A percentile compares a stretch with the other conserved stretches of the same genome.
phyloP scores from a whole-genome alignment of 768 basidiomycete genomes.

The Leccinum barrowsii region DNA sequence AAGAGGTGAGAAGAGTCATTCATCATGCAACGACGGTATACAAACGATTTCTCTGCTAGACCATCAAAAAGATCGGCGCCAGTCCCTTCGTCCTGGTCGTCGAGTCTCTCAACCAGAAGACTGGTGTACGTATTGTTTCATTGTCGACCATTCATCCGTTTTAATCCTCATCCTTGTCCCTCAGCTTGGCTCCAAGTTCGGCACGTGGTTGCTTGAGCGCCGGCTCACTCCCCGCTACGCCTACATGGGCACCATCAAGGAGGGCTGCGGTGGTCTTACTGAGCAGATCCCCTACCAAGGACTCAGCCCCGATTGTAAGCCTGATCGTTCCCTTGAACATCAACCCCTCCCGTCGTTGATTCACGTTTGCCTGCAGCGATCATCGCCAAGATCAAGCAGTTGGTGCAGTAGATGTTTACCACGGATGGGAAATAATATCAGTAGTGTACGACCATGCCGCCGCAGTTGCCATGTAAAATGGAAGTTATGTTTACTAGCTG shows the following conservation, averaged over 20 bases:
- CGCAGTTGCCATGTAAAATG: too few relatives aligned
- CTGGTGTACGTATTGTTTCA: conserved; percentile 48
- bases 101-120: conserved; percentile 87
- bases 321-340: not conserved
- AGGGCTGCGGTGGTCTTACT: conserved; percentile 72
- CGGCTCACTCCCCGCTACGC: conserved; percentile 74
- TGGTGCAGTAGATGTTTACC: conserved; percentile 28
- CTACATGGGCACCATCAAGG: conserved; percentile 78
- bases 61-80: conserved; percentile 65
- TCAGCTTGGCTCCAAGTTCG: conserved; percentile 75
- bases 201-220: conserved; percentile 85
- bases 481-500: too few relatives aligned
- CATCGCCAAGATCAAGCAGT: conserved; percentile 42
- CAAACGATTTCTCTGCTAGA: conserved; percentile 30
- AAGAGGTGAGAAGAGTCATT: conserved; percentile 46
- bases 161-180: not conserved
- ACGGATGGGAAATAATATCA: not conserved
- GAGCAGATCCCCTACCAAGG: conserved; percentile 84
- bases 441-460: too few relatives aligned
- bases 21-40: not conserved
- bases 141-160: not conserved
- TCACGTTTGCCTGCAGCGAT: conserved; percentile 34
- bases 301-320: conserved; percentile 73
- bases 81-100: conserved; percentile 80
- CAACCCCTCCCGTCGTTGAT: not conserved